Base-by-base conservation (phyloP, 305 asterid genomes). In the Rubia tinctorum region DNA sequence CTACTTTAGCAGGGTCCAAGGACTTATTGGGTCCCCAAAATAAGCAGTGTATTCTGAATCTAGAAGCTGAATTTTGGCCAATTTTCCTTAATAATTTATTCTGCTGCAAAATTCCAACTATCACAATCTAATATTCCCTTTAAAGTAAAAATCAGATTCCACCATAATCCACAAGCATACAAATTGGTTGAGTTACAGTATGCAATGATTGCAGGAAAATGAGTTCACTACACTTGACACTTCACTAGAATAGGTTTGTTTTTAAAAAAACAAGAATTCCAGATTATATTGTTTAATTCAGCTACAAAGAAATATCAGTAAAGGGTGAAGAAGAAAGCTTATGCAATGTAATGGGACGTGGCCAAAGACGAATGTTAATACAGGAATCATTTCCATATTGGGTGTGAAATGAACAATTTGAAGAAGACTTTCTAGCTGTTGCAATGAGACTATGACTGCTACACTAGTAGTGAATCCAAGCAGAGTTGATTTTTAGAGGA, bases 401-500 rank as follows among this genome's bases (percentile, higher is more conserved):
- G 22, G 78, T 2, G 98, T 92, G 84, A 92, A 92, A 75, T 90
- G 98, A 79, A 81, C 88, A 2, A 92, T 92, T 71, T 96, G 96
- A 15, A 92, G 89, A 13, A 92, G 85, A 60, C 94, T 94, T 86
- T 90, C 90, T 69, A 92, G 80, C 79, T 90, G 98, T 79, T 92
- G 98, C 80, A 92, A 73, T 42, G 96, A 87, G 71, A 92, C 96
- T 63, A 92, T 92, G 65, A 90, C 83, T 49, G 98, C 94, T 72
- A 96, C 96, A 61, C 98, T 96, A 37, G 96, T 96, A 93, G 86
- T 90, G 84, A 92, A 92, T 23, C 98, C 98, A 15, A 90, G 80
- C 4, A 92, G 85, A 30, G 97, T 92, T 42, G 98, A 96, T 88
- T 92, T 92, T 0, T 96, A 92, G 68, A 92, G 90, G 81, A 92